Percentiles rank a stretch among this genome's conserved stretches.
Conservation (phyloP, 2,329 filamentous ascomycete species). For the Monilinia aucupariae region DNA sequence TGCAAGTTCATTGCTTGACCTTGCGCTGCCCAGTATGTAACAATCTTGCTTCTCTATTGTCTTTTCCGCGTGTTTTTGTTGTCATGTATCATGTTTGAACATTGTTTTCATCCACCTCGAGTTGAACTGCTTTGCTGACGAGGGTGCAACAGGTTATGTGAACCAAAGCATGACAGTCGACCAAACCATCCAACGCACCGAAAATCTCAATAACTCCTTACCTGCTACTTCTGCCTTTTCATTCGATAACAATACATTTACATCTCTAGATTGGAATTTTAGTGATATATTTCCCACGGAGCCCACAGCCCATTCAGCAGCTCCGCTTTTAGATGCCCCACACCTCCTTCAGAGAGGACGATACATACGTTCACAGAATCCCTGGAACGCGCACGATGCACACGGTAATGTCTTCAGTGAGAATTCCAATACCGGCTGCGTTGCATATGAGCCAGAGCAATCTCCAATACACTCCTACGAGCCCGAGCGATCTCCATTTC, state of each 20-base stretch:
- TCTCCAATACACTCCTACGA: conserved; percentile 57
- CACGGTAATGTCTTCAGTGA: conserved; percentile 20
- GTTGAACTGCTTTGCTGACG: conserved; percentile 10
- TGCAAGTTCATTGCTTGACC: conserved; percentile 18
- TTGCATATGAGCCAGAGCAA: conserved; percentile 49
- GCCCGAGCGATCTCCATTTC: conserved; percentile 59
- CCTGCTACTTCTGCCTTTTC: conserved; percentile 1
- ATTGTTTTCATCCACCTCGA: neutral
- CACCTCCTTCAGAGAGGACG: conserved; percentile 10
- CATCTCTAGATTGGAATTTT: conserved; percentile 1
- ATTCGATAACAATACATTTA: neutral
- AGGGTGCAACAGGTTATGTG: conserved; percentile 4
- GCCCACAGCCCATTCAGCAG: neutral
- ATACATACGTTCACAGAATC: conserved; percentile 17
- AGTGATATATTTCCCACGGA: neutral
- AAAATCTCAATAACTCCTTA: conserved; percentile 6
- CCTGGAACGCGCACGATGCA: conserved; percentile 27
- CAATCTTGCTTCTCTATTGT: neutral
- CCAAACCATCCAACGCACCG: conserved; percentile 9
- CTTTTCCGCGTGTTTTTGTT: neutral
- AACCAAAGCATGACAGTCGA: conserved; percentile 11
- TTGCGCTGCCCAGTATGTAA: conserved; percentile 26
- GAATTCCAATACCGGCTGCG: conserved; percentile 18
- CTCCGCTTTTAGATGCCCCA: conserved; percentile 5
- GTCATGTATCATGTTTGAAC: neutral